Evolutionary conservation across 306 rosid genomes (phyloP).

Genomic region (Cyamopsis tetragonoloba): DNA sequence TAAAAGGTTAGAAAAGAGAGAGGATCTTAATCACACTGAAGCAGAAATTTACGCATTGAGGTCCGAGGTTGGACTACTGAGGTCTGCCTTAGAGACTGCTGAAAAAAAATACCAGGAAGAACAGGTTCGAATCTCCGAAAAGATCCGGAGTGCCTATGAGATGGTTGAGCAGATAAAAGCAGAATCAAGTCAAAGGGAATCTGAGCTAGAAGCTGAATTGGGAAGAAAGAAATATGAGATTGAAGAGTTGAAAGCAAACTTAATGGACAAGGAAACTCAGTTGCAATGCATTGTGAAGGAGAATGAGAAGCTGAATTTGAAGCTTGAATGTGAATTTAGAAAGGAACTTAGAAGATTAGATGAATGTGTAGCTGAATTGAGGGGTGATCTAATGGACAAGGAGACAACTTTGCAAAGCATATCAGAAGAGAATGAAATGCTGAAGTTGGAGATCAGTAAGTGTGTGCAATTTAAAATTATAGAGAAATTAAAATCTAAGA

Average conservation of each 20-base stretch:
- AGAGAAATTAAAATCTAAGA: too few species aligned
- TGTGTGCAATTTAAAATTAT: too few species aligned
- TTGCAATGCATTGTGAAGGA: slow-evolving; percentile 72
- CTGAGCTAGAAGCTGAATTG: slow-evolving; percentile 47
- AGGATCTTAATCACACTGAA: slow-evolving; percentile 27
- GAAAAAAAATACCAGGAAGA: slow-evolving; percentile 75
- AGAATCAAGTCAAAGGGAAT: slow-evolving; percentile 45
- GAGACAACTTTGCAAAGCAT: slow-evolving; percentile 67
- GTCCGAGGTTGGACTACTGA: slow-evolving; percentile 51
- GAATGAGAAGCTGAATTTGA: slow-evolving; percentile 63
- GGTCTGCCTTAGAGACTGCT: slow-evolving; percentile 57
- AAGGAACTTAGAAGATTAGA: slow-evolving; percentile 50
- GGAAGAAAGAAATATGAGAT: slow-evolving; percentile 42
- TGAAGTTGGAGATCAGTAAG: slow-evolving; percentile 52
- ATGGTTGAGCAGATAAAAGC: slow-evolving; percentile 54
- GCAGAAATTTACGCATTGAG: slow-evolving; percentile 43
- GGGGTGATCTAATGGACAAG: slow-evolving; percentile 65
- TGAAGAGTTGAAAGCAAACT: slow-evolving; percentile 65
- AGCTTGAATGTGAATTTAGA: slow-evolving; percentile 45
- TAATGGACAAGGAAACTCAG: slow-evolving; percentile 91
- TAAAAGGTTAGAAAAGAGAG: slow-evolving; percentile 12
- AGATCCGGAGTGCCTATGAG: slow-evolving; percentile 64
- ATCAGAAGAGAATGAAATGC: slow-evolving; percentile 70
- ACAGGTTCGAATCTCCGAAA: slow-evolving; percentile 53
- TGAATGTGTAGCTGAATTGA: slow-evolving; percentile 47